Conservation (phyloP, 345 rosid genomes). For the Citrus reticulata region DNA sequence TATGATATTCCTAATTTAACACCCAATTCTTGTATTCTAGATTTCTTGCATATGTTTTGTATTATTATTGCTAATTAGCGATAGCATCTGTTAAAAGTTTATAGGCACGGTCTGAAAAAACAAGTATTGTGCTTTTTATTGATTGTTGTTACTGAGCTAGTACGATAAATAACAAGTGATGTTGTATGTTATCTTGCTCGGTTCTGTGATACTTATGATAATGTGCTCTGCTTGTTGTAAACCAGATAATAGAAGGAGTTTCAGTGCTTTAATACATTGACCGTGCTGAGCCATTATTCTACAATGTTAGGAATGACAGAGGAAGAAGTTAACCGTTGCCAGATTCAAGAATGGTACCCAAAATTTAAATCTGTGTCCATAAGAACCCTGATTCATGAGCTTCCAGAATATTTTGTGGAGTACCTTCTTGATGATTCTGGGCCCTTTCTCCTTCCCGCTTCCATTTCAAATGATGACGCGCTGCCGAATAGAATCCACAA, state of each 20-base stretch:
- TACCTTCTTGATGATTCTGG: constrained; percentile 73
- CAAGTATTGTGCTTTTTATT: not conserved
- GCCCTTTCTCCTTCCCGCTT: constrained; percentile 69
- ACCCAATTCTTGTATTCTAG: not conserved
- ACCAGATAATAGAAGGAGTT: not conserved
- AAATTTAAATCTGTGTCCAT: constrained; percentile 63
- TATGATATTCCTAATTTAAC: not conserved
- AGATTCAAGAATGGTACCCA: constrained; percentile 88
- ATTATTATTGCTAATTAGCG: not conserved
- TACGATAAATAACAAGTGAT: too few relatives aligned
- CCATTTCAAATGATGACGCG: constrained; percentile 62
- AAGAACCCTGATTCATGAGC: constrained; percentile 62
- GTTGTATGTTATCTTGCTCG: not conserved
- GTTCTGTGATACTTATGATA: not conserved
- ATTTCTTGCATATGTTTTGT: not conserved
- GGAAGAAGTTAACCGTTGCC: constrained; percentile 72
- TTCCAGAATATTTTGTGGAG: constrained; percentile 68
- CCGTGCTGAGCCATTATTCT: not conserved
- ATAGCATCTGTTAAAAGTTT: not conserved
- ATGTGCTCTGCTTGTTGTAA: not conserved
- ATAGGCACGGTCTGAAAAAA: not conserved
- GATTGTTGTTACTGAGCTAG: too few relatives aligned
- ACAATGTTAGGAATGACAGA: constrained; percentile 44
- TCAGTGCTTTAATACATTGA: not conserved
- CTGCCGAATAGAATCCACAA: constrained; percentile 70